phyloP scores from a whole-genome alignment of 1,284 basidiomycete species.

The Exobasidium cylindrosporum region DNA sequence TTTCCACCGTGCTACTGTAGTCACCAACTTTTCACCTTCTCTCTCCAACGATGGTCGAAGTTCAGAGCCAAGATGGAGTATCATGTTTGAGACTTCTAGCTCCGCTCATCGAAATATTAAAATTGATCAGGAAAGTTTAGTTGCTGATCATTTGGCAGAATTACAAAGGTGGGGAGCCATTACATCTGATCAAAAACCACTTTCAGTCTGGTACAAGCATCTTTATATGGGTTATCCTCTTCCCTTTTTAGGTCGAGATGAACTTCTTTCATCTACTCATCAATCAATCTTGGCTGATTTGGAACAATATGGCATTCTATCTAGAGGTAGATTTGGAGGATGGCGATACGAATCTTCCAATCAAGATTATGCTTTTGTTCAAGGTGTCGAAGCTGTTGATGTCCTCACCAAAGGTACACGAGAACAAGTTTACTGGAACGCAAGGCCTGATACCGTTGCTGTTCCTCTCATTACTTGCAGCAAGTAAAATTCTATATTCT shows the following conservation, averaged over 20 bases:
- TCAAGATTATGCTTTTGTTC: constrained; percentile 13
- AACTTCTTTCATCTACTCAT: neutral
- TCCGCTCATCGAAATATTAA: constrained; percentile 4
- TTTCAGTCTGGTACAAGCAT: constrained; percentile 2
- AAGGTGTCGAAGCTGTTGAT: constrained; percentile 9
- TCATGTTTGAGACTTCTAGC: constrained; percentile 11
- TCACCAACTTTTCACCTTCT: constrained; percentile 11
- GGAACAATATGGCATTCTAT: constrained; percentile 4
- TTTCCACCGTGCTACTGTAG: constrained; percentile 6
- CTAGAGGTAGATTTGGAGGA: constrained; percentile 10
- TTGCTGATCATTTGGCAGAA: neutral
- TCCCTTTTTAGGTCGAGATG: constrained; percentile 8
- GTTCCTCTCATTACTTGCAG: neutral
- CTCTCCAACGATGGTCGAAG: neutral
- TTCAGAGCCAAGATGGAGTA: constrained; percentile 2
- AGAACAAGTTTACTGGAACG: constrained; percentile 3
- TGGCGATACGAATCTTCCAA: constrained; percentile 12
- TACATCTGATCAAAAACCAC: constrained; percentile 2
- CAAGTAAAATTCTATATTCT: too few species aligned
- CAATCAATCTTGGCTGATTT: neutral
- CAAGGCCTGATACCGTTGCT: neutral
- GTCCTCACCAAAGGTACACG: constrained; percentile 3
- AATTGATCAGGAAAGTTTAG: neutral
- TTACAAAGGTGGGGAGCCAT: constrained; percentile 7
- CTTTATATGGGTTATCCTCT: constrained; percentile 1